Base-by-base conservation (phyloP, 1,284 basidiomycete genomes). In the Boletellus deceptivus region DNA sequence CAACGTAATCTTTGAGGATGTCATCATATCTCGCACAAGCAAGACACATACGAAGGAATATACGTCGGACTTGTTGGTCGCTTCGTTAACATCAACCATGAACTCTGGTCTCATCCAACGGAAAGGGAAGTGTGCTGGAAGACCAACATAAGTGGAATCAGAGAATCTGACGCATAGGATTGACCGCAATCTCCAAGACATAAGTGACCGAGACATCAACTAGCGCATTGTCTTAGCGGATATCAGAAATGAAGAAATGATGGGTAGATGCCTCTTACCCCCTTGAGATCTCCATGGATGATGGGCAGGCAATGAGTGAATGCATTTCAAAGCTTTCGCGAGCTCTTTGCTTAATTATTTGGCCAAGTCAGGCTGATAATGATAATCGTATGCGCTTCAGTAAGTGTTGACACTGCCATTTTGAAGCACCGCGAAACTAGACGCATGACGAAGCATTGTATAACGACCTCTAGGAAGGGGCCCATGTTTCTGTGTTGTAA, bases 391-490 rank as follows among this genome's bases (percentile, higher is more conserved):
- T n/a, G n/a, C n/a, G 3, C 5, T 34, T 14, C 13, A 53, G 55
- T 63, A 64, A 4, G 53, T 24, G 14, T 50, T 55, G 29, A 75
- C 52, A 47, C 69, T 65, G 6, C 74, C 72, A 40, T 68, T 27
- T 58, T 58, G 62, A 70, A 70, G 59, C 68, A 75, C 3, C 64
- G 67, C 11, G 70, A 72, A 33, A 75, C 66, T 3, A 76, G 56
- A 38, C 67, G 65, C n/a, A 69, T 49, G 29, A 42, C n/a, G 17
- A 35, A 27, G 8, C 38, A 40, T 34, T 65, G 43, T 18, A 17
- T 14, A 34, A 68, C 9, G 27, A 67, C 38, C 1, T 66, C 68
- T 2, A 54, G 49, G 24, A 25, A 7, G 24, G 24, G 24, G 24
- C 4, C 24, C 4, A 25, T 25, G 24, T 25, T 25, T 25, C 24